Base-by-base conservation (phyloP, 2,329 filamentous ascomycete species). In the Ceratocystis smalleyi region DNA sequence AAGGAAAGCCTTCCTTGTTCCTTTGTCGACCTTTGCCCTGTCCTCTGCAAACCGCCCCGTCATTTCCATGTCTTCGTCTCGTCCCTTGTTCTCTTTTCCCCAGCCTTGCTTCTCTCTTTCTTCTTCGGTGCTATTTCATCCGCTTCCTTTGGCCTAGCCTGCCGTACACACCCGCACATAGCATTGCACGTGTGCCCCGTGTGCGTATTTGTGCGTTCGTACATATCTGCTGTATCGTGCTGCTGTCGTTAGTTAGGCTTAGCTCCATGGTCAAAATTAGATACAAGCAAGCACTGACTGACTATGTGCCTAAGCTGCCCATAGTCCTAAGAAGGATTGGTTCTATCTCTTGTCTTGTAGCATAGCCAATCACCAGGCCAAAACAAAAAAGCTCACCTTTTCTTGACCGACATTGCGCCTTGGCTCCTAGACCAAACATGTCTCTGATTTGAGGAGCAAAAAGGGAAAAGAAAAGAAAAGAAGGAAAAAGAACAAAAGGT, bases 401-500 rank as follows among this genome's bases (percentile, higher is more conserved):
- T 24, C 27, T n/a, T 57, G 54, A 57, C 54, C 54, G 54, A 57
- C 54, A 57, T 57, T 57, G 15, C 32, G 54, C 54, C 54, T 57
- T 57, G 51, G 51, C 51, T 55, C 32, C 27, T 55, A 30, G 51
- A 15, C 12, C 51, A 55, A 55, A n/a, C 30, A 12, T 55, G 27
- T 17, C 51, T 30, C 17, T 22, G 51, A 40, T 55, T 27, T 57
- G 5, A 30, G 54, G 32, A 24, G 54, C 54, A 19, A 57, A 35
- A 57, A 57, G 12, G 7, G 19, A 15, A 54, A 54, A 24, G 12
- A 27, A 54, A 7, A 15, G 5, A 22, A 54, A 35, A 57, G 27
- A 57, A 15, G n/a, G 7, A 30, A 35, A 57, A n/a, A 57, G 19
- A 55, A 30, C 10, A 32, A 15, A 55, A 8, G 22, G 24, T 17